These are phyloP conservation scores for Russula olivacea DNA, from an alignment of 768 basidiomycete species.

Conservation along the genomic window DNA sequence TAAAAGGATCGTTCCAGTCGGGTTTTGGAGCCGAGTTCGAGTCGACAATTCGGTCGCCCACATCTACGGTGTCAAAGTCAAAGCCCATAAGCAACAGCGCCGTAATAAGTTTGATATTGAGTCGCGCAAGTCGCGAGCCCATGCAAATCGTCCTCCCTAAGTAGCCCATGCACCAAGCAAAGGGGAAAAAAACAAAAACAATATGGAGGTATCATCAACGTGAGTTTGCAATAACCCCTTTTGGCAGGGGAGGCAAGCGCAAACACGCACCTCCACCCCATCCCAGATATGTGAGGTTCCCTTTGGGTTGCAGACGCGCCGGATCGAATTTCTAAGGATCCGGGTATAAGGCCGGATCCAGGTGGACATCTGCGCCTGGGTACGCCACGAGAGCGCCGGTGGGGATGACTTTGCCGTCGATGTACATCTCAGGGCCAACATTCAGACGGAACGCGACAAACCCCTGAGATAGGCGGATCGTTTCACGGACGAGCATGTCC, in stretches of 20 bases:
- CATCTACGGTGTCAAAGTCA: constrained; percentile 53
- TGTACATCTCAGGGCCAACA: constrained; percentile 64
- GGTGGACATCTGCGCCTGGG: constrained; percentile 75
- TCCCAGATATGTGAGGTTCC: constrained; percentile 60
- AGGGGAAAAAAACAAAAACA: too few species aligned
- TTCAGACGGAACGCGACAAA: constrained; percentile 78
- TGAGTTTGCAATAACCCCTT: not conserved
- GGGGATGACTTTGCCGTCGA: constrained; percentile 63
- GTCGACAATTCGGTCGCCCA: constrained; percentile 39
- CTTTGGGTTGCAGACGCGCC: constrained; percentile 37
- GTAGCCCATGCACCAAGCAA: not conserved
- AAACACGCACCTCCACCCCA: constrained; percentile 68
- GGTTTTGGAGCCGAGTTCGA: constrained; percentile 45
- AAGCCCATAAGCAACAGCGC: constrained; percentile 64
- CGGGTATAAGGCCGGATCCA: constrained; percentile 63
- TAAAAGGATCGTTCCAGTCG: constrained; percentile 73
- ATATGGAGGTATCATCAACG: not conserved
- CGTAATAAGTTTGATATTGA: constrained; percentile 65
- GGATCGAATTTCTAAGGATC: constrained; percentile 80
- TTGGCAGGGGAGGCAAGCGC: not conserved
- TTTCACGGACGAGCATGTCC: constrained; percentile 70
- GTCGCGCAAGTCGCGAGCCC: constrained; percentile 66
- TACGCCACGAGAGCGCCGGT: constrained; percentile 72
- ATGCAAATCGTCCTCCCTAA: constrained; percentile 65
- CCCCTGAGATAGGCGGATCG: constrained; percentile 71